Conservation (phyloP, 768 basidiomycete genomes). For the Neoboletus brunneissimus region DNA sequence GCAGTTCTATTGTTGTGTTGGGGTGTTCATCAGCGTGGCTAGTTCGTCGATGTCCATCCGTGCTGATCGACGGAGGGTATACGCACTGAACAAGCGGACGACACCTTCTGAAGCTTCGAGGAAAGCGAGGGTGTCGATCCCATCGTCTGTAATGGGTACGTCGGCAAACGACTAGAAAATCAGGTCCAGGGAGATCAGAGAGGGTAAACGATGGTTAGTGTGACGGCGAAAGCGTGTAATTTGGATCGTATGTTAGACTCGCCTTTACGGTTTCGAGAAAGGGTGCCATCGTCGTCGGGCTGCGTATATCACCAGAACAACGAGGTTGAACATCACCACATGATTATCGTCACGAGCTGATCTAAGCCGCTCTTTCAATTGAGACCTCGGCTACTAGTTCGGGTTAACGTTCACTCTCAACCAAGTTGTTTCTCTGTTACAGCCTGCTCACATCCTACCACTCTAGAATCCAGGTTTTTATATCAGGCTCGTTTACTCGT, state of each 20-base stretch:
- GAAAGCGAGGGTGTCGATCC: slow-evolving; percentile 86
- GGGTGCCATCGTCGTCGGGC: slow-evolving; percentile 55
- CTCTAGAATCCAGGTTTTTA: background rate
- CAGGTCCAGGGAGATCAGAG: background rate
- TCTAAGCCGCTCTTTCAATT: background rate
- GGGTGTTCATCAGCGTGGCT: background rate
- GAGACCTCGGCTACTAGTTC: background rate
- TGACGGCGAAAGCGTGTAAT: background rate
- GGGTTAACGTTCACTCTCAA: background rate
- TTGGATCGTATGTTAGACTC: slow-evolving; percentile 9
- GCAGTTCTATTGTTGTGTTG: slow-evolving; percentile 16
- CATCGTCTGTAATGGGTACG: slow-evolving; percentile 80
- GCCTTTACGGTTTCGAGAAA: slow-evolving; percentile 73
- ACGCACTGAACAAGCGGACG: slow-evolving; percentile 84
- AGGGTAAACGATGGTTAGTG: background rate
- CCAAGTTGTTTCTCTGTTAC: too few relatives aligned
- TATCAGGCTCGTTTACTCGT: too few relatives aligned
- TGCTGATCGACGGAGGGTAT: background rate
- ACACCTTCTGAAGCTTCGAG: slow-evolving; percentile 87
- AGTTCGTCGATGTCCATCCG: background rate
- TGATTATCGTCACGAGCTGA: background rate
- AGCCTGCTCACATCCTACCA: background rate
- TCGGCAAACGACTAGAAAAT: slow-evolving; percentile 81
- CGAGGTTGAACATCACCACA: background rate
- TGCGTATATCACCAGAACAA: background rate